These are phyloP conservation scores for Backusella australiensis DNA, from an alignment of 192 early-diverging fungal species.

Conservation along the genomic window DNA sequence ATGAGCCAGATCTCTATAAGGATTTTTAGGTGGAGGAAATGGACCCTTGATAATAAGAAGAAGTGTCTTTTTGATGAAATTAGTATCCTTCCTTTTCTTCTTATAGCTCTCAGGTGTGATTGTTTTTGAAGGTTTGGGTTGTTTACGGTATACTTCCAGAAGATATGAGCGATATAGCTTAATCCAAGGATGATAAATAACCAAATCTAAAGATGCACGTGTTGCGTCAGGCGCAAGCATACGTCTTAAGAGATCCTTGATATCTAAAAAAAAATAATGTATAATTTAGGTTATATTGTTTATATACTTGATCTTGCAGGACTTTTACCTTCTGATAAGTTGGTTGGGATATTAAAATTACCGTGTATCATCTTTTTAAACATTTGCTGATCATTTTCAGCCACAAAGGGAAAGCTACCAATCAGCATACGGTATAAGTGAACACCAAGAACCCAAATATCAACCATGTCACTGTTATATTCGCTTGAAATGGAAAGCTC, in stretches of 20 bases:
- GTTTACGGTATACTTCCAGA: neutral
- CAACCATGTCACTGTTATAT: slow-evolving; percentile 33
- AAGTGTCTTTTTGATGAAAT: neutral
- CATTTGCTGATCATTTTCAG: slow-evolving; percentile 30
- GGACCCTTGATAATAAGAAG: slow-evolving; percentile 22
- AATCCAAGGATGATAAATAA: slow-evolving; percentile 38
- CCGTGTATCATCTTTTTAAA: slow-evolving; percentile 34
- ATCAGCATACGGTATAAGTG: slow-evolving; percentile 78
- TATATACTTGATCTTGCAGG: neutral
- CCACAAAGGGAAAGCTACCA: slow-evolving; percentile 47
- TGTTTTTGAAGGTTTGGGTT: neutral
- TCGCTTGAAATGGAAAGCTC: slow-evolving; percentile 12
- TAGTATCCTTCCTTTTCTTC: neutral
- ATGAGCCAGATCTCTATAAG: slow-evolving; percentile 28
- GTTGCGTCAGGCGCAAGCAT: slow-evolving; percentile 33
- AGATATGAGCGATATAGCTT: slow-evolving; percentile 23
- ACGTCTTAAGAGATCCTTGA: slow-evolving; percentile 32
- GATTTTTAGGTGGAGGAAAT: slow-evolving; percentile 28
- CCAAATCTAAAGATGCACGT: slow-evolving; percentile 35
- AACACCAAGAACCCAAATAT: slow-evolving; percentile 92
- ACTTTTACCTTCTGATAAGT: slow-evolving; percentile 24
- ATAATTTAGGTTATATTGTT: neutral
- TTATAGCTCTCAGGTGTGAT: neutral
- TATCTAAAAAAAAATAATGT: slow-evolving; percentile 13
- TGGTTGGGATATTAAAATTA: slow-evolving; percentile 24